Percentiles rank a stretch among this genome's conserved stretches.
Conservation (phyloP, 2,329 filamentous ascomycete species). For the Colletotrichum sp. region DNA sequence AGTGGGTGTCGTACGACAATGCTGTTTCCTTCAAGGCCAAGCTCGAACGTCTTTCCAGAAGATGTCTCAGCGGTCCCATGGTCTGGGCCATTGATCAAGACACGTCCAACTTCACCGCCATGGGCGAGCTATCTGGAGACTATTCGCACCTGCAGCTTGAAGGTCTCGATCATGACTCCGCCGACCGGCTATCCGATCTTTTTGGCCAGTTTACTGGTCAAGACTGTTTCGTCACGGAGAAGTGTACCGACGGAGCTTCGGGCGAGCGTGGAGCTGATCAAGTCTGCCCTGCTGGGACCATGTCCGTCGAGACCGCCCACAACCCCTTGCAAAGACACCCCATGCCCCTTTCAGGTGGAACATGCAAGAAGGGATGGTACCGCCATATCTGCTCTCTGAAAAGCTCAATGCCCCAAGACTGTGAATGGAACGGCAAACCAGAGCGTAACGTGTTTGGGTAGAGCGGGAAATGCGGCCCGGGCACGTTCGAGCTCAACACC, state of each 20-base stretch:
- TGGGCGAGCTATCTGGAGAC: constrained; percentile 26
- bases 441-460: neutral
- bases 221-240: constrained; percentile 29
- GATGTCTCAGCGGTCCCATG: constrained; percentile 28
- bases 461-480: constrained; percentile 19
- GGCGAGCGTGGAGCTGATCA: constrained; percentile 22
- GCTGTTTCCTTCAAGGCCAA: constrained; percentile 21
- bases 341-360: neutral
- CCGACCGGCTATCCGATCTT: constrained; percentile 14
- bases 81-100: constrained; percentile 32
- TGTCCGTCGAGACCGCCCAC: constrained; percentile 15
- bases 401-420: constrained; percentile 30
- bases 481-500: constrained; percentile 19
- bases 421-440: constrained; percentile 29
- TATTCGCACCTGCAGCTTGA: neutral
- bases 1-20: constrained; percentile 44
- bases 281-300: constrained; percentile 25
- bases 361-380: constrained; percentile 26
- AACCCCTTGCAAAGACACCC: neutral
- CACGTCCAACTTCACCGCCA: constrained; percentile 24
- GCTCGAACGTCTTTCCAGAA: constrained; percentile 18
- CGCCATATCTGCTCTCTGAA: constrained; percentile 33
- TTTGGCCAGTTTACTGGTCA: constrained; percentile 29
- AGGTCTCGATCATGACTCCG: neutral
- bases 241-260: constrained; percentile 25